A percentile compares a stretch with the other conserved stretches of the same genome.
These are phyloP conservation scores for Plasmodiophora brassicae DNA, from an alignment of 208 protist species.

Conservation along the genomic window DNA sequence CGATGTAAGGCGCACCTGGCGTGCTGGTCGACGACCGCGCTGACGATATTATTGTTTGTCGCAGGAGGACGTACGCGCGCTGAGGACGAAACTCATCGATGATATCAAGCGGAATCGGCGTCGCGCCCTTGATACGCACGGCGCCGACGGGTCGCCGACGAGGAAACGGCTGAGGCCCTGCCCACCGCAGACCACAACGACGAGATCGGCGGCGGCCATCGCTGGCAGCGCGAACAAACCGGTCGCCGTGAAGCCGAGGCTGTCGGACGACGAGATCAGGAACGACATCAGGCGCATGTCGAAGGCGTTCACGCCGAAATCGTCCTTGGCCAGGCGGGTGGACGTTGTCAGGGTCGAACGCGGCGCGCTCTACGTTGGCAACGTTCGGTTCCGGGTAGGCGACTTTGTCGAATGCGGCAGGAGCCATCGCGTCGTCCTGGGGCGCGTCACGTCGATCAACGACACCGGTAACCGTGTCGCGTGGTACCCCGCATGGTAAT, in stretches of 20 bases:
- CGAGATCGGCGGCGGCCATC: neutral
- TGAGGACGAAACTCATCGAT: neutral
- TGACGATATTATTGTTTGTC: neutral
- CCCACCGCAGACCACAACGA: neutral
- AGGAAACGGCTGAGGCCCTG: neutral
- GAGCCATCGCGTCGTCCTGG: neutral
- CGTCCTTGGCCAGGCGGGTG: neutral
- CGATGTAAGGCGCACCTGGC: neutral
- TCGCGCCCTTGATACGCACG: neutral
- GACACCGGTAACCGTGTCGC: neutral
- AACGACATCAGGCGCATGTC: neutral
- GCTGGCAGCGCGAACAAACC: neutral
- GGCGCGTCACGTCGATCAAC: neutral
- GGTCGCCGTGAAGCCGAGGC: neutral
- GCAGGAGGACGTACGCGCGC: neutral
- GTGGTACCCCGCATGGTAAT: neutral
- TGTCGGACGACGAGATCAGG: slow-evolving; percentile 16
- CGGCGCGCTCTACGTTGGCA: neutral
- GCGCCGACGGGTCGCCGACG: neutral
- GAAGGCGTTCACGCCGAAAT: neutral
- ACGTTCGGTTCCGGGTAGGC: neutral
- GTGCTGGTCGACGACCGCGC: neutral
- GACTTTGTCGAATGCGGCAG: slow-evolving; percentile 4
- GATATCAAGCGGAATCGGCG: slow-evolving; percentile 7
- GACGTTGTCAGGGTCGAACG: neutral